These are phyloP conservation scores for Cladosporium sphaerospermum DNA, from an alignment of 2,329 filamentous ascomycete genomes.

Conservation along the genomic window DNA sequence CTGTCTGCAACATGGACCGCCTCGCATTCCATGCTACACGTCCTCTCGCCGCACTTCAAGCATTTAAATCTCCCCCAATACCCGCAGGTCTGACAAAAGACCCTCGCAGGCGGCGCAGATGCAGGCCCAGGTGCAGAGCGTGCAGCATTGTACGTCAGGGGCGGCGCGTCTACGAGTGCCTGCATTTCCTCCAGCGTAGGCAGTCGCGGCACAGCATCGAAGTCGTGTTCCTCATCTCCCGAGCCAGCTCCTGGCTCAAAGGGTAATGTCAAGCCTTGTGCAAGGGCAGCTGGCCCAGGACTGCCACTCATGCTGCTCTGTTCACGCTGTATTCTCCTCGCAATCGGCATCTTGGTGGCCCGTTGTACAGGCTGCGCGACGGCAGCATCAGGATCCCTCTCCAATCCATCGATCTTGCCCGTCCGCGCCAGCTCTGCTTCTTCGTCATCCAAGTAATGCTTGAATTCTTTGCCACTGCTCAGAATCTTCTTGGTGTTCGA, in stretches of 20 bases:
- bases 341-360: slow-evolving; percentile 32
- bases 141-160: slow-evolving; percentile 63
- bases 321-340: slow-evolving; percentile 26
- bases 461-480: slow-evolving; percentile 74
- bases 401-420: slow-evolving; percentile 24
- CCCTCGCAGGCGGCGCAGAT: slow-evolving; percentile 47
- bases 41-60: slow-evolving; percentile 68
- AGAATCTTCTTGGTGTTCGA: slow-evolving; percentile 69
- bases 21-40: slow-evolving; percentile 72
- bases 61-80: slow-evolving; percentile 75
- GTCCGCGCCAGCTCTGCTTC: slow-evolving; percentile 50
- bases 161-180: slow-evolving; percentile 56
- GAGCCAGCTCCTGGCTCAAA: slow-evolving; percentile 17
- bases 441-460: slow-evolving; percentile 75
- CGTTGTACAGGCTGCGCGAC: slow-evolving; percentile 18
- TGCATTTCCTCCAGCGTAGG: slow-evolving; percentile 50
- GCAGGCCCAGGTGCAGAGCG: slow-evolving; percentile 36
- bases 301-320: slow-evolving; percentile 23
- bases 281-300: slow-evolving; percentile 19
- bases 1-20: slow-evolving; percentile 67
- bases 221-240: slow-evolving; percentile 37
- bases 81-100: slow-evolving; percentile 73
- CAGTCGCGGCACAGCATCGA: slow-evolving; percentile 16
- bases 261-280: slow-evolving; percentile 7
- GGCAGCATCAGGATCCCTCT: slow-evolving; percentile 18